Percentiles rank a stretch among this genome's conserved stretches.
Evolutionary conservation across 2,329 filamentous ascomycete species (phyloP).

Genomic region (Alternaria angustiovoidea): DNA sequence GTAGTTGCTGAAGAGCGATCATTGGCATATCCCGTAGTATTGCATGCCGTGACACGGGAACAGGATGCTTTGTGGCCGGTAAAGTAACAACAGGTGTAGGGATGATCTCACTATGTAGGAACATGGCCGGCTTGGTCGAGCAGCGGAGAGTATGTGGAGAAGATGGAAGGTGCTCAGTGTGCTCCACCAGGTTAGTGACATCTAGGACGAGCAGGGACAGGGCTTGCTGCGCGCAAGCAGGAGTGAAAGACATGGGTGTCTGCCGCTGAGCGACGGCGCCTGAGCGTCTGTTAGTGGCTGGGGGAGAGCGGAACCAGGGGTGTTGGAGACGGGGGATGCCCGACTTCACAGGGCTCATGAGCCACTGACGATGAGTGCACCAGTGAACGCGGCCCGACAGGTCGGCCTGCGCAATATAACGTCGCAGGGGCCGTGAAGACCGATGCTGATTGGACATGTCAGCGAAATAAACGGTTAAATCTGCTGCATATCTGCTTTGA

Average conservation of each 20-base stretch:
- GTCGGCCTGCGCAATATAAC: conserved; percentile 44
- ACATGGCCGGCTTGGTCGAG: conserved; percentile 39
- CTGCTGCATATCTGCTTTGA: conserved; percentile 31
- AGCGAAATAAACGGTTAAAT: conserved; percentile 47
- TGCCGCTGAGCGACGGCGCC: conserved; percentile 29
- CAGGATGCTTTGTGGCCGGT: conserved; percentile 35
- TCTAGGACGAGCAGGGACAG: conserved; percentile 38
- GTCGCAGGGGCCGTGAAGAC: conserved; percentile 34
- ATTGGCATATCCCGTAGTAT: conserved; percentile 30
- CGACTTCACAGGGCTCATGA: conserved; percentile 26
- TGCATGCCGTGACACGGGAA: conserved; percentile 35
- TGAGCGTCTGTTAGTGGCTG: conserved; percentile 37
- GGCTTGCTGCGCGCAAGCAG: conserved; percentile 36
- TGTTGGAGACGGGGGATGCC: conserved; percentile 29
- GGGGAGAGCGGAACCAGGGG: conserved; percentile 30
- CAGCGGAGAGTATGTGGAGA: conserved; percentile 49
- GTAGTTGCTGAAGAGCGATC: conserved; percentile 16
- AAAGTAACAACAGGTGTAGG: conserved; percentile 41
- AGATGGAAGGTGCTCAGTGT: conserved; percentile 45
- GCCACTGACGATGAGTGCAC: conserved; percentile 37
- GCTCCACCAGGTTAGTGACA: conserved; percentile 39
- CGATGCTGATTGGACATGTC: conserved; percentile 34
- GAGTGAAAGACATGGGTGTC: conserved; percentile 31
- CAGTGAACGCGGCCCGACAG: conserved; percentile 37
- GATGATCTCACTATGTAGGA: conserved; percentile 45